Conservation (phyloP, 2,329 filamentous ascomycete species). For the Metarhizium humberi region DNA sequence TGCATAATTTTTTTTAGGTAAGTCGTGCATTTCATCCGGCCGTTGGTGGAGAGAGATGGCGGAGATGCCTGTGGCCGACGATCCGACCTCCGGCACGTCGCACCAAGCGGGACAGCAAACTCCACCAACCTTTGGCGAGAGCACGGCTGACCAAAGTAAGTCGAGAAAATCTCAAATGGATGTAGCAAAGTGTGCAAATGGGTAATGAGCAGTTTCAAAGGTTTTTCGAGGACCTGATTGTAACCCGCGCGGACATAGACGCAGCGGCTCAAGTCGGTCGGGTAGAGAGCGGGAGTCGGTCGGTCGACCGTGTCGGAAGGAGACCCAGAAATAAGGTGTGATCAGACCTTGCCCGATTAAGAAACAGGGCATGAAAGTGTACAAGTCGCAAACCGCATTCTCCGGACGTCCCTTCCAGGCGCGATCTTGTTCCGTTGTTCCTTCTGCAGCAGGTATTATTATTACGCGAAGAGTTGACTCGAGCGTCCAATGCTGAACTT, state of each 20-base stretch:
- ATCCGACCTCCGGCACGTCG: not conserved
- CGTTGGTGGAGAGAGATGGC: not conserved
- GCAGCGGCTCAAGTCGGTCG: not conserved
- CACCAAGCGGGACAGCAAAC: not conserved
- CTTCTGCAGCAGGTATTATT: not conserved
- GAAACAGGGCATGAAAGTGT: not conserved
- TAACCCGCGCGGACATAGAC: no score
- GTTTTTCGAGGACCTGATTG: no score
- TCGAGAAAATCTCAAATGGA: no score
- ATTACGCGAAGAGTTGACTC: not conserved
- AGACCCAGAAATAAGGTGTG: not conserved
- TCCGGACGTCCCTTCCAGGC: no score
- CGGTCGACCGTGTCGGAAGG: not conserved
- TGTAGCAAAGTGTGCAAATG: no score
- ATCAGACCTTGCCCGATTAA: not conserved
- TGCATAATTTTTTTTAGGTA: no score
- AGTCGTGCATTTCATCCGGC: not conserved
- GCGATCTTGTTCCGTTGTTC: not conserved
- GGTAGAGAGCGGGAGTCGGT: slow-evolving; percentile 1
- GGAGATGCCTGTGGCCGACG: not conserved
- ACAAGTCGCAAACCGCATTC: not conserved
- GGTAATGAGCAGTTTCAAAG: no score
- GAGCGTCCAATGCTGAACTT: not conserved
- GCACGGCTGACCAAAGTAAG: no score
- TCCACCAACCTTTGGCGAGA: no score